Evolutionary conservation across 306 rosid species (phyloP).

Genomic region (Betula pendula): DNA sequence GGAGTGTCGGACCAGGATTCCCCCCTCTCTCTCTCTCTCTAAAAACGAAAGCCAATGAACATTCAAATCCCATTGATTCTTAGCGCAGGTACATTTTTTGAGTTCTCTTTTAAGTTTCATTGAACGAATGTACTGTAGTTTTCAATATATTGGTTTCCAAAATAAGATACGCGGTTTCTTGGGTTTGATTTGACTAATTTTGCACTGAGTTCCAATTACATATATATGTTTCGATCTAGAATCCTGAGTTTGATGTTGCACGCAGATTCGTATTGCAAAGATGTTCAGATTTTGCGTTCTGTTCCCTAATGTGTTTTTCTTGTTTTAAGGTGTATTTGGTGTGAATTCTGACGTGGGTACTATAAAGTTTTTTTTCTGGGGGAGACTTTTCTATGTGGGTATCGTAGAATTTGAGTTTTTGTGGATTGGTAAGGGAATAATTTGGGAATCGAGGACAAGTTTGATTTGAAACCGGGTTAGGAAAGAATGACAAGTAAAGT

Average conservation of each 20-base stretch:
- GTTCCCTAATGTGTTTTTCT: neutral
- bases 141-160: neutral
- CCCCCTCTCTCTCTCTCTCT: neutral
- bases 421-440: constrained; percentile 13
- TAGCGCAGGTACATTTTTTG: neutral
- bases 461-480: constrained; percentile 23
- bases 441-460: neutral
- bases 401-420: constrained; percentile 27
- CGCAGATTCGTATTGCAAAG: neutral
- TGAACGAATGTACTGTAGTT: neutral
- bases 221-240: neutral
- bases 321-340: constrained; percentile 30
- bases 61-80: neutral
- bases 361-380: constrained; percentile 6
- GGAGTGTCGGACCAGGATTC: neutral
- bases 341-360: constrained; percentile 32
- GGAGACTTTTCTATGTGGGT: constrained; percentile 18
- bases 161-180: neutral
- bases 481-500: constrained; percentile 50
- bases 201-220: neutral
- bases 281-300: neutral
- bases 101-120: neutral
- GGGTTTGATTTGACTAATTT: neutral
- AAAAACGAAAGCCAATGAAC: neutral
- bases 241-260: neutral